Evolutionary conservation across 352 stramenopile genomes (phyloP), one percentile per base, ranked within the genome.

Genomic region (Bremia lactucae): DNA sequence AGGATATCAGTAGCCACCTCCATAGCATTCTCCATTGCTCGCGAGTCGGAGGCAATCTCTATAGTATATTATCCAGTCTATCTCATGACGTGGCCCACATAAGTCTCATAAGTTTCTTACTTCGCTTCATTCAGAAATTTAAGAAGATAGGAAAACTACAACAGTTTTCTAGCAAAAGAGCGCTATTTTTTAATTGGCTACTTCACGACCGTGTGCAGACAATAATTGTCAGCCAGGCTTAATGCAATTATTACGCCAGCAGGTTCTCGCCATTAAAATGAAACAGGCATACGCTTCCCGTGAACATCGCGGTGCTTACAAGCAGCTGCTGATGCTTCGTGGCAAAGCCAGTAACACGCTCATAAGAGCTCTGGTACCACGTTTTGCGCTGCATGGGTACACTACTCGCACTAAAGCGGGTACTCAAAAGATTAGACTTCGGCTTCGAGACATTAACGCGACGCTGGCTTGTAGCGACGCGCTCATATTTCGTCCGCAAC

Each of bases 191-290:
- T n/a, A n/a, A n/a, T n/a, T n/a, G n/a, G n/a, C n/a, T n/a, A n/a
- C n/a, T n/a, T n/a, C n/a, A n/a, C n/a, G n/a, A n/a, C n/a, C n/a
- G n/a, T n/a, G n/a, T n/a, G n/a, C n/a, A n/a, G n/a, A n/a, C n/a
- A n/a, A n/a, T n/a, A n/a, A n/a, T n/a, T n/a, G n/a, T n/a, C n/a
- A n/a, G n/a, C n/a, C n/a, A n/a, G n/a, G n/a, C n/a, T n/a, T n/a
- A n/a, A n/a, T n/a, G 15, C 4, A 25, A 34, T 16, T 18, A 40
- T 63, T 64, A 67, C 47, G 53, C 58, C 41, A 91, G 61, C 55
- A 91, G 58, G 59, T 89, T 87, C 52, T 91, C 72, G 48, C 75
- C 79, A 47, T 91, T 77, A 52, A 63, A 83, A 62, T 91, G 79
- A 67, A 88, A 89, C 7, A 91, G 52, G 22, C 43, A 63, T 14